phyloP scores from a whole-genome alignment of 2,329 filamentous ascomycete species.

The Ascochyta fabae region DNA sequence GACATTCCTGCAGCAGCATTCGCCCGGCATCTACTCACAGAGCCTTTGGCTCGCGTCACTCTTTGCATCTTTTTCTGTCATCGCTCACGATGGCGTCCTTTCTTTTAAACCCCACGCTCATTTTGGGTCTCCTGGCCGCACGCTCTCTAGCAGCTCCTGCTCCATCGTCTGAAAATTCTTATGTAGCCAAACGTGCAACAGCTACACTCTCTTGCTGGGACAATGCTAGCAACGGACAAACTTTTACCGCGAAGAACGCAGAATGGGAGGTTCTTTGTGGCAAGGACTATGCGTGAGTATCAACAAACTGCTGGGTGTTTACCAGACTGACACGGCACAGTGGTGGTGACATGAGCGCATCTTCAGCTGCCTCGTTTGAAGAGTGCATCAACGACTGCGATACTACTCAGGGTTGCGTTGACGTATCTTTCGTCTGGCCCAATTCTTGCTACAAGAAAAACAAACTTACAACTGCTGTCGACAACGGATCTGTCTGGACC shows the following conservation, averaged over 20 bases:
- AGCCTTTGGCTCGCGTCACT: slow-evolving; percentile 15
- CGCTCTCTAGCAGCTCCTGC: slow-evolving; percentile 12
- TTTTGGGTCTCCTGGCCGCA: slow-evolving; percentile 12
- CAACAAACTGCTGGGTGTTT: background rate
- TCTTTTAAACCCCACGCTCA: slow-evolving; percentile 15
- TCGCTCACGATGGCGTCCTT: slow-evolving; percentile 13
- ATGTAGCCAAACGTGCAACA: slow-evolving; percentile 13
- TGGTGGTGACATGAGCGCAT: background rate
- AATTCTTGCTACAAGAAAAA: slow-evolving; percentile 16
- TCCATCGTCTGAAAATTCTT: slow-evolving; percentile 4
- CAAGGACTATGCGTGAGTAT: slow-evolving; percentile 15
- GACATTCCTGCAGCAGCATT: background rate
- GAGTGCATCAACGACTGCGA: slow-evolving; percentile 16
- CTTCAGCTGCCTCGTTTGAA: slow-evolving; percentile 9
- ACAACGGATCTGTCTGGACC: slow-evolving; percentile 14
- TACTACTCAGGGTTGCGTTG: slow-evolving; percentile 2
- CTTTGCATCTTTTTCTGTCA: slow-evolving; percentile 7
- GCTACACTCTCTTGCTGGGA: slow-evolving; percentile 13
- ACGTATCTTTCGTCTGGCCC: slow-evolving; percentile 14
- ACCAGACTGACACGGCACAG: background rate
- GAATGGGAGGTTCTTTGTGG: slow-evolving; percentile 12
- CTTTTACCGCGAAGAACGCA: slow-evolving; percentile 9
- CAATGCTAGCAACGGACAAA: slow-evolving; percentile 11
- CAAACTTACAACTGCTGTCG: slow-evolving; percentile 8
- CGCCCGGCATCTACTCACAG: background rate